phyloP scores from a whole-genome alignment of 768 basidiomycete genomes.

The Lactifluus pinguis region DNA sequence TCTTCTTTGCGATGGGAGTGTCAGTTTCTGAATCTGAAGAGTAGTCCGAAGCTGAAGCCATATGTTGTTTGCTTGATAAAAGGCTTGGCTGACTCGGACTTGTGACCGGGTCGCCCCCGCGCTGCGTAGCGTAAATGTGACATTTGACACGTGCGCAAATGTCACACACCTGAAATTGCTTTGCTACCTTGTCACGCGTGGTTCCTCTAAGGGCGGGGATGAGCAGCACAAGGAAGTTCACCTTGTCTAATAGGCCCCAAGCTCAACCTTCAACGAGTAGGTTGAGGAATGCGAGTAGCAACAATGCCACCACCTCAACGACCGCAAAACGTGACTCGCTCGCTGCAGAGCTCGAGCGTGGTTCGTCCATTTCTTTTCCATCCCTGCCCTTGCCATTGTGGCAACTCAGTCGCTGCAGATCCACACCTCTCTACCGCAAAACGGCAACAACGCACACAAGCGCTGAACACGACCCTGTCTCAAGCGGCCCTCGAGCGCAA shows the following conservation, averaged over 20 bases:
- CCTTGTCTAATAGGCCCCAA: background rate
- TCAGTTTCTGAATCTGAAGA: conserved; percentile 15
- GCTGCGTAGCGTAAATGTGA: background rate
- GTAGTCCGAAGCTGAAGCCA: conserved; percentile 11
- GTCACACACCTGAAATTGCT: background rate
- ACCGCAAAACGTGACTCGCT: conserved; percentile 53
- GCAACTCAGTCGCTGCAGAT: conserved; percentile 32
- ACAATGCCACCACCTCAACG: conserved; percentile 16
- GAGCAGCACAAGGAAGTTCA: background rate
- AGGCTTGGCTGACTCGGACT: too few relatives aligned
- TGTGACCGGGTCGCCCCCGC: too few relatives aligned
- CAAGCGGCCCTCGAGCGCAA: conserved; percentile 62
- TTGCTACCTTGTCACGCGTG: background rate
- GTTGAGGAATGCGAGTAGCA: background rate
- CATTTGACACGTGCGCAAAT: background rate
- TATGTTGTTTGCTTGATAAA: background rate
- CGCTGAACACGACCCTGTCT: conserved; percentile 51
- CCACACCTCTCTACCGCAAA: conserved; percentile 59
- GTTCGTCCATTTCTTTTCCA: conserved; percentile 26
- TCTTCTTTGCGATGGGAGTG: conserved; percentile 6
- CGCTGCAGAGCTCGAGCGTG: conserved; percentile 59
- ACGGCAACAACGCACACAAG: conserved; percentile 55
- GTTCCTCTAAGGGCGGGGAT: background rate
- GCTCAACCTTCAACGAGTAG: conserved; percentile 1
- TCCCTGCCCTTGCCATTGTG: background rate